Conservation (phyloP, 345 rosid species). For the Aegle marmelos region DNA sequence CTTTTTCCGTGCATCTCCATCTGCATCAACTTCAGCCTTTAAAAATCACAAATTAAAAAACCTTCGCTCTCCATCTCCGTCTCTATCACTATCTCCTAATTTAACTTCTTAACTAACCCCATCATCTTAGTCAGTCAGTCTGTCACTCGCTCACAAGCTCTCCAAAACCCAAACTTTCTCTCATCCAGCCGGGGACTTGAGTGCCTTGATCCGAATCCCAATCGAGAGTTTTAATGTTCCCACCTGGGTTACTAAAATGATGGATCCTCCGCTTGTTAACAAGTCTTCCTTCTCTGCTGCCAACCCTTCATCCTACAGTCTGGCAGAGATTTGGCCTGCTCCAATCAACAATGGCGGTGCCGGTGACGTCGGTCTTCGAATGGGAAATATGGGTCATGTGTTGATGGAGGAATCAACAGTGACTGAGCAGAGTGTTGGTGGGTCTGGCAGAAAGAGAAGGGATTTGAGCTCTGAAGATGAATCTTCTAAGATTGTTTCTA, state of each 20-base stretch:
- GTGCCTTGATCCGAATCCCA: slow-evolving; percentile 38
- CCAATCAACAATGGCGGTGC: slow-evolving; percentile 40
- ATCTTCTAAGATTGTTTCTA: slow-evolving; percentile 70
- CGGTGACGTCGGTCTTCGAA: slow-evolving; percentile 52
- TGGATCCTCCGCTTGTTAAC: slow-evolving; percentile 84
- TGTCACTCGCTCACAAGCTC: slow-evolving; percentile 11
- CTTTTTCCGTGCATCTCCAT: neutral
- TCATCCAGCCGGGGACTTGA: neutral
- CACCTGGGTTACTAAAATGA: slow-evolving; percentile 45
- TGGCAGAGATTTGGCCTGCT: slow-evolving; percentile 91
- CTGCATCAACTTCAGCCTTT: neutral
- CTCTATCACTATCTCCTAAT: neutral
- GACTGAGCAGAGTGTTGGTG: slow-evolving; percentile 67
- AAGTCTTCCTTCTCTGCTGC: slow-evolving; percentile 81
- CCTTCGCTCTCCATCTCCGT: slow-evolving; percentile 10
- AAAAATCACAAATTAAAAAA: neutral
- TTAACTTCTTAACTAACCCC: slow-evolving; percentile 3
- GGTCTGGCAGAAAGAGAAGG: slow-evolving; percentile 56
- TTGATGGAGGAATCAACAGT: slow-evolving; percentile 71
- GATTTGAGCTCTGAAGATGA: slow-evolving; percentile 76
- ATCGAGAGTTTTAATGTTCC: slow-evolving; percentile 18
- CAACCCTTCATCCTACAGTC: slow-evolving; percentile 72
- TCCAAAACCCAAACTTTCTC: neutral
- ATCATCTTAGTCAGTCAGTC: neutral
- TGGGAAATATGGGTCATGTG: slow-evolving; percentile 46